Conservation (phyloP, 2,329 filamentous ascomycete species). For the Xylaria sp. region DNA sequence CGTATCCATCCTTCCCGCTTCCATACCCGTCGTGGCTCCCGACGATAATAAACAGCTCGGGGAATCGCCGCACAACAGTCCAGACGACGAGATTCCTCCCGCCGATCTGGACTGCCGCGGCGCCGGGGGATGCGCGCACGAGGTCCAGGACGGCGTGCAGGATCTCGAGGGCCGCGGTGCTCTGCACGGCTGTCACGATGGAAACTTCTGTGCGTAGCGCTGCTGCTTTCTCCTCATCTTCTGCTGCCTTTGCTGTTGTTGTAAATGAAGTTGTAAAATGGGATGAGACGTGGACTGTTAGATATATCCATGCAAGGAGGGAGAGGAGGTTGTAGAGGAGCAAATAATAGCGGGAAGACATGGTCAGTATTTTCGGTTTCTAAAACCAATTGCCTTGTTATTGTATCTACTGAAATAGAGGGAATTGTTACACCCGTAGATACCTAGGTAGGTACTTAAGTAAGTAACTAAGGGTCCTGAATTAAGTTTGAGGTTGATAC, state of each 20-base stretch:
- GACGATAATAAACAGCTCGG: constrained; percentile 47
- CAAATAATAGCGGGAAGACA: constrained; percentile 27
- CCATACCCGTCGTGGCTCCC: background rate
- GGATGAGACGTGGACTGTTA: constrained; percentile 20
- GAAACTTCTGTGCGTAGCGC: constrained; percentile 10
- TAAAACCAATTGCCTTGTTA: too few relatives aligned
- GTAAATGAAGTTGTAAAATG: background rate
- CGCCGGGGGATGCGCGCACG: constrained; percentile 71
- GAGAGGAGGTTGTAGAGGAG: constrained; percentile 40
- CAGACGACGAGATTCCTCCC: constrained; percentile 74
- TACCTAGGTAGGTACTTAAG: too few relatives aligned
- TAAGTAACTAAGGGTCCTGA: too few relatives aligned
- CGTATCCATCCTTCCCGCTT: background rate
- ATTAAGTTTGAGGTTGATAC: too few relatives aligned
- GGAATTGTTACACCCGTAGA: too few relatives aligned
- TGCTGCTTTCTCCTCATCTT: background rate
- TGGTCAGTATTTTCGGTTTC: background rate
- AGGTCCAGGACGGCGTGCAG: constrained; percentile 69
- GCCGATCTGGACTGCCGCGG: constrained; percentile 74
- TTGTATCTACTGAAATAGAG: too few relatives aligned
- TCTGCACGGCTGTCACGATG: constrained; percentile 53
- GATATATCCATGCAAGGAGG: constrained; percentile 36
- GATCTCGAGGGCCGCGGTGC: constrained; percentile 70
- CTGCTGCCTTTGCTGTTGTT: background rate
- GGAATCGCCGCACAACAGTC: constrained; percentile 68